A percentile compares a stretch with the other conserved stretches of the same genome.
These are phyloP conservation scores for Penicillium sp. DNA, from an alignment of 2,329 filamentous ascomycete species.

Conservation along the genomic window DNA sequence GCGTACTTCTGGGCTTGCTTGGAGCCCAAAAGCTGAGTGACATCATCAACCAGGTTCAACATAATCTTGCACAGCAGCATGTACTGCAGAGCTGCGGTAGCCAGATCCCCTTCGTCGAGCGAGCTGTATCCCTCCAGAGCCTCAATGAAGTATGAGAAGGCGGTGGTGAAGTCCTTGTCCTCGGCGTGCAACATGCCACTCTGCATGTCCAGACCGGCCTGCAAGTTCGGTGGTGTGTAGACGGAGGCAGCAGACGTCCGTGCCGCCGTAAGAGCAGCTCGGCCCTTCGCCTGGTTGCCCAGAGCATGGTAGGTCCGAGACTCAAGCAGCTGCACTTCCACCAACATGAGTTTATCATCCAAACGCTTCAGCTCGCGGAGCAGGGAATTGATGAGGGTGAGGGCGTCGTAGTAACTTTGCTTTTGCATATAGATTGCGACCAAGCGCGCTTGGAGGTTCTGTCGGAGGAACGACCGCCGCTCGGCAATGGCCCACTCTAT, in stretches of 20 bases:
- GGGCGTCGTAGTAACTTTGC: slow-evolving; percentile 94
- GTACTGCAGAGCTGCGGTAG: slow-evolving; percentile 97
- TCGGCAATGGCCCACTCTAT: slow-evolving; percentile 99
- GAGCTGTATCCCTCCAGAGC: slow-evolving; percentile 95
- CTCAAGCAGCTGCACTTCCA: slow-evolving; percentile 96
- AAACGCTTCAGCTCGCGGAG: slow-evolving; percentile 96
- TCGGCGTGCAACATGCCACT: slow-evolving; percentile 98
- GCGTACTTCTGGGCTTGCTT: slow-evolving; percentile 98
- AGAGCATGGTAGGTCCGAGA: slow-evolving; percentile 96
- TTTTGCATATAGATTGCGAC: slow-evolving; percentile 95
- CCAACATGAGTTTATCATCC: slow-evolving; percentile 96
- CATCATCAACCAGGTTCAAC: slow-evolving; percentile 95
- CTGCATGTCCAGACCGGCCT: slow-evolving; percentile 98
- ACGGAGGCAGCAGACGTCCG: slow-evolving; percentile 95
- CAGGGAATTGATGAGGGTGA: slow-evolving; percentile 94
- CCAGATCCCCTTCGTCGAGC: slow-evolving; percentile 82
- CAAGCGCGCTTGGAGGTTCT: slow-evolving; percentile 95
- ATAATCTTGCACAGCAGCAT: slow-evolving; percentile 99
- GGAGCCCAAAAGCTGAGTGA: slow-evolving; percentile 89
- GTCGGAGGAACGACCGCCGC: slow-evolving; percentile 91
- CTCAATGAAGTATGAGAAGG: slow-evolving; percentile 99
- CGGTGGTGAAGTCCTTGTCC: slow-evolving; percentile 98
- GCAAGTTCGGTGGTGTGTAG: slow-evolving; percentile 91
- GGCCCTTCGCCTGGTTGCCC: slow-evolving; percentile 93
- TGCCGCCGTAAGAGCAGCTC: slow-evolving; percentile 90